These are phyloP conservation scores for Solanum neorickii DNA, from an alignment of 257 asterid species.

Conservation along the genomic window DNA sequence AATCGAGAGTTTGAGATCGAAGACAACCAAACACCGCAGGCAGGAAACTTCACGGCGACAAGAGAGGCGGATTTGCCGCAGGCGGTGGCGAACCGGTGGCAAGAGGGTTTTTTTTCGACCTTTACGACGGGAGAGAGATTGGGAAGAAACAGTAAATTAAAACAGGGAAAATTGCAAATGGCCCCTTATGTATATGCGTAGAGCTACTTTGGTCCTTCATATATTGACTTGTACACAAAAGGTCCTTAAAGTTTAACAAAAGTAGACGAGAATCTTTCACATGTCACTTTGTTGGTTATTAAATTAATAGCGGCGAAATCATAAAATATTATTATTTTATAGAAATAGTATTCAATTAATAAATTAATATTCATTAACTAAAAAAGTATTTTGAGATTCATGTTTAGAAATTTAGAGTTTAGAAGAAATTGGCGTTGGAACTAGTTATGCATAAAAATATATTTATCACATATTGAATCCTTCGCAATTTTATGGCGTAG, in stretches of 20 bases:
- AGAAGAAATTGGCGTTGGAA: too few relatives aligned
- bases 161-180: neutral
- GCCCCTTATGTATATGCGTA: neutral
- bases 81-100: neutral
- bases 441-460: too few relatives aligned
- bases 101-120: neutral
- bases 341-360: too few relatives aligned
- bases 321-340: too few relatives aligned
- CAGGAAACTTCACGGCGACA: neutral
- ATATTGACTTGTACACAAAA: neutral
- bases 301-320: too few relatives aligned
- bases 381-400: too few relatives aligned
- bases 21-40: neutral
- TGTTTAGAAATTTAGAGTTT: too few relatives aligned
- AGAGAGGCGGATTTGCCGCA: neutral
- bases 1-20: neutral
- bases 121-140: neutral
- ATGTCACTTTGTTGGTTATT: too few relatives aligned
- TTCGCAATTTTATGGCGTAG: too few relatives aligned
- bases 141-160: neutral
- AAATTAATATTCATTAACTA: too few relatives aligned
- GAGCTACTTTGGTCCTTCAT: neutral
- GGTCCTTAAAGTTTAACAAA: neutral
- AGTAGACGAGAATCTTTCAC: neutral
- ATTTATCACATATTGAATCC: too few relatives aligned